Conservation (phyloP, 345 rosid species). For the Populus pruinosa region DNA sequence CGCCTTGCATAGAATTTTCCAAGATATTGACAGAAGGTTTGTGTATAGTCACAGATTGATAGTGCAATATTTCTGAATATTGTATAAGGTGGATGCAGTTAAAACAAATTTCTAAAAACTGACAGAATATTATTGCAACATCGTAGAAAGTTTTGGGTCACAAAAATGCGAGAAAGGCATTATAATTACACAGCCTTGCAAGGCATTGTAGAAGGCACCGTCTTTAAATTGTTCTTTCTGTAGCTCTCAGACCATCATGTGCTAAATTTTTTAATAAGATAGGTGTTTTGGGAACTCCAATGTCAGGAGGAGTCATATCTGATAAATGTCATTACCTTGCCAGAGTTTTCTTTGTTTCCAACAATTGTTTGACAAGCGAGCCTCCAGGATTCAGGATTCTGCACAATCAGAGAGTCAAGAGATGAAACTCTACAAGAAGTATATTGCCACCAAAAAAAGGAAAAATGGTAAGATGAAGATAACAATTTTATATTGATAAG, state of each 20-base stretch:
- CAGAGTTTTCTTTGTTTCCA: slow-evolving; percentile 78
- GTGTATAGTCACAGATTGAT: background rate
- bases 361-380: slow-evolving; percentile 91
- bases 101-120: background rate
- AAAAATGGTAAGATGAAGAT: background rate
- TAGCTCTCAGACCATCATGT: background rate
- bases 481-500: too few relatives aligned
- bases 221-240: background rate
- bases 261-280: background rate
- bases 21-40: background rate
- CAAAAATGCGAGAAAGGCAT: background rate
- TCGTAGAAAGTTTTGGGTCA: background rate
- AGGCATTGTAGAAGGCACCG: background rate
- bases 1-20: background rate
- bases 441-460: background rate
- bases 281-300: background rate
- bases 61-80: background rate
- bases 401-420: slow-evolving; percentile 3
- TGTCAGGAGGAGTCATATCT: background rate
- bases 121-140: background rate
- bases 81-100: background rate
- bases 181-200: background rate
- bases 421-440: background rate
- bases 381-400: slow-evolving; percentile 90
- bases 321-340: slow-evolving; percentile 48